Evolutionary conservation across 208 protist species (phyloP), one percentile per base, ranked within the genome.

Genomic region (Crithidia fasciculata): DNA sequence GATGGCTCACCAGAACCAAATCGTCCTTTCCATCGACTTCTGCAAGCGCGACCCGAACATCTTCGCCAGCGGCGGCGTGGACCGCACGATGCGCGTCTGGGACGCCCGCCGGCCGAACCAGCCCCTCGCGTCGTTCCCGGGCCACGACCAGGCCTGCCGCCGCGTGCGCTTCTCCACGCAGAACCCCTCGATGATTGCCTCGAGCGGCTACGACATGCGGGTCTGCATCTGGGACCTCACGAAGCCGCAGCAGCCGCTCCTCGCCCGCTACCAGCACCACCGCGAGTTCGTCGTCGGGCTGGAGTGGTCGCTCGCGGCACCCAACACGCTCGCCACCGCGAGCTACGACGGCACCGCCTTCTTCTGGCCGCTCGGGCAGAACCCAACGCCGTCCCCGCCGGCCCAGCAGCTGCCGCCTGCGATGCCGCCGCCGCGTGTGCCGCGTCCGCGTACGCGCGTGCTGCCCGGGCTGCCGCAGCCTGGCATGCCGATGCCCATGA

Each of bases 1-100:
- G 77, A 76, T 89, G 61, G 93, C 81, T 2, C 91, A 97, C 75
- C 72, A 94, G 43, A 84, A 94, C 72, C 85, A 95, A 67, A 94
- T 96, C 55, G 82, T 97, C 43, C 90, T 97, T 57, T 95, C 90
- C 54, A 81, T 95, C 61, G 93, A 97, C 77, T 97, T 91, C 78
- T 96, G 95, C 83, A 96, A 96, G 70, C 79, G 90, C 70, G 93
- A 97, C 64, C 84, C 81, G 13, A 96, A 93, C 81, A 83, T 96
- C 60, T 94, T 97, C 59, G 91, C 90, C 66, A 92, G 89, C 16
- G 90, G 91, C 47, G 91, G 91, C 37, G 91, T 96, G 2, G 93
- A 97, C 68, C 87, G 90, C 61, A 89, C 84, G 28, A 88, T 96
- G 74, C 84, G 86, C 40, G 59, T 97, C 44, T 97, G 93, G 91